These are phyloP conservation scores for Monosporascus ibericus DNA, from an alignment of 2,329 filamentous ascomycete genomes.

Conservation along the genomic window DNA sequence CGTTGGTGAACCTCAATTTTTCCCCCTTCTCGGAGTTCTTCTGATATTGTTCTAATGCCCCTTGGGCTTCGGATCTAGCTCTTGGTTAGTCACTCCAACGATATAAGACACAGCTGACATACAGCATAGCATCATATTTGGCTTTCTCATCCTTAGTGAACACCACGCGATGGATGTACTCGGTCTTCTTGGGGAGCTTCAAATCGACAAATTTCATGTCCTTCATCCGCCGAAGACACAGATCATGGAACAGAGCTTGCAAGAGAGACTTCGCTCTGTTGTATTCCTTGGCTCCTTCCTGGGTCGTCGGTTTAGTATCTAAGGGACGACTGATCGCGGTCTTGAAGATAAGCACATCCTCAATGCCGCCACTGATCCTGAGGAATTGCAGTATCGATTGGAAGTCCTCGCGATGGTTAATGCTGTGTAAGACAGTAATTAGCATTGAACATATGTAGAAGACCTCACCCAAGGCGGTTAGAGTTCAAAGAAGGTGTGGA, in stretches of 20 bases:
- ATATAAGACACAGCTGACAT: constrained; percentile 25
- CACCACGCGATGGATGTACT: constrained; percentile 69
- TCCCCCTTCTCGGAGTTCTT: constrained; percentile 34
- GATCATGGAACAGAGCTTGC: constrained; percentile 70
- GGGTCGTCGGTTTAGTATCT: constrained; percentile 23
- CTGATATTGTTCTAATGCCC: constrained; percentile 58
- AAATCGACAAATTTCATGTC: constrained; percentile 85
- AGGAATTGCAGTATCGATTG: constrained; percentile 77
- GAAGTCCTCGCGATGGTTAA: constrained; percentile 77
- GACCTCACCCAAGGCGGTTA: background rate
- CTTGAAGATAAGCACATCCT: constrained; percentile 69
- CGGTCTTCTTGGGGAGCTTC: constrained; percentile 68
- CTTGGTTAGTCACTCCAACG: constrained; percentile 15
- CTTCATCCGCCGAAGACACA: constrained; percentile 77
- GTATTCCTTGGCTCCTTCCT: constrained; percentile 34
- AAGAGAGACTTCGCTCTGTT: constrained; percentile 56
- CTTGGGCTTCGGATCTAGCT: constrained; percentile 63
- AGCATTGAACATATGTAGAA: background rate
- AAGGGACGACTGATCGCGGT: constrained; percentile 64
- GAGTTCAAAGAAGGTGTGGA: constrained; percentile 1
- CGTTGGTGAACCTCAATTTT: constrained; percentile 59
- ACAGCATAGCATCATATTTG: constrained; percentile 70
- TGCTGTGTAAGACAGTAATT: constrained; percentile 27
- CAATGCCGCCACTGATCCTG: constrained; percentile 67
- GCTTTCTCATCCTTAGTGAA: constrained; percentile 68